Evolutionary conservation across 2,329 filamentous ascomycete genomes (phyloP).

Genomic region (Calonectria henricotiae): DNA sequence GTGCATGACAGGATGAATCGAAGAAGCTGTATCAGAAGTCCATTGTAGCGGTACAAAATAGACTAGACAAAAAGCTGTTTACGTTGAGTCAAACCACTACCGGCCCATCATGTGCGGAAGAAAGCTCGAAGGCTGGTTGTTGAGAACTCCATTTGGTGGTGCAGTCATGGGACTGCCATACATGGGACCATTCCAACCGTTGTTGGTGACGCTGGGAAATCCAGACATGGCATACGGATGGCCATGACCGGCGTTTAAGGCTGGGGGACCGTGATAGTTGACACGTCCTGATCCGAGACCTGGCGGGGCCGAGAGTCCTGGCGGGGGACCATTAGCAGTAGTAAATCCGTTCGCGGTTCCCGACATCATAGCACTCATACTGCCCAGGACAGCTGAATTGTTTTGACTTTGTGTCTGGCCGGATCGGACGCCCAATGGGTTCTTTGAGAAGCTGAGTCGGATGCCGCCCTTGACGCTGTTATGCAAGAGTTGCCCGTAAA

Average conservation of each 20-base stretch:
- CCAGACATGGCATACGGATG: conserved; percentile 39
- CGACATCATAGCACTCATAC: conserved; percentile 72
- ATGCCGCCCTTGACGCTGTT: conserved; percentile 97
- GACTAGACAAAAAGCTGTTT: neutral
- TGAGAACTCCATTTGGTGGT: conserved; percentile 43
- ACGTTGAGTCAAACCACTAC: conserved; percentile 36
- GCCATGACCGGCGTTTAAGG: conserved; percentile 42
- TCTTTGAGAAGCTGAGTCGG: conserved; percentile 96
- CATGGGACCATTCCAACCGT: conserved; percentile 48
- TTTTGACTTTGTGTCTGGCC: conserved; percentile 73
- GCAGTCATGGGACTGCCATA: conserved; percentile 43
- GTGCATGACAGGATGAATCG: neutral
- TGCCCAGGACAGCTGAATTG: conserved; percentile 63
- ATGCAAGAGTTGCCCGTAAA: conserved; percentile 89
- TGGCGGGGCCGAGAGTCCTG: conserved; percentile 84
- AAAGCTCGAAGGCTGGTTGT: conserved; percentile 48
- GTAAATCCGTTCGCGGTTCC: conserved; percentile 74
- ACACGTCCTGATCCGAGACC: conserved; percentile 68
- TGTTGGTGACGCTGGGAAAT: conserved; percentile 44
- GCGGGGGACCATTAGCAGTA: conserved; percentile 83
- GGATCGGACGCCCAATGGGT: conserved; percentile 92
- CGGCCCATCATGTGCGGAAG: conserved; percentile 58
- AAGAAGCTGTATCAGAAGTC: neutral
- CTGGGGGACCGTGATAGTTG: conserved; percentile 47
- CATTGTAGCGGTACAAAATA: neutral